These are phyloP conservation scores for Chaetomium cochliodes DNA, from an alignment of 495 filamentous ascomycete genomes.

Conservation along the genomic window DNA sequence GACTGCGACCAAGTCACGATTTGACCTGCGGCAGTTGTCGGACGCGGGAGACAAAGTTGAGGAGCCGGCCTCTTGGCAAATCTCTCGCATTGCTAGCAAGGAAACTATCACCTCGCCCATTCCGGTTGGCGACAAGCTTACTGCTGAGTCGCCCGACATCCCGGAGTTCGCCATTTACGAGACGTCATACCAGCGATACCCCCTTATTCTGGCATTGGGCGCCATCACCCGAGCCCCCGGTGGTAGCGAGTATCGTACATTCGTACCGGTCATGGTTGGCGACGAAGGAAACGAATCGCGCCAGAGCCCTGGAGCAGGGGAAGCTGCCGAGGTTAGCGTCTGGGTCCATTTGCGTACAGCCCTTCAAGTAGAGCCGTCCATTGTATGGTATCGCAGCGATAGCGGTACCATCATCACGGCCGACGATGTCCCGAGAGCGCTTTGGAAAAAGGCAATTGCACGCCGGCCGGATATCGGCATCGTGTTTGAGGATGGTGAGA, in stretches of 20 bases:
- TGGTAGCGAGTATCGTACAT: constrained; percentile 31
- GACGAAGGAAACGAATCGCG: constrained; percentile 20
- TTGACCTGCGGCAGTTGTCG: constrained; percentile 30
- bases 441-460: constrained; percentile 41
- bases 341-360: constrained; percentile 40
- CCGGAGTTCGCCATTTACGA: constrained; percentile 42
- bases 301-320: constrained; percentile 3
- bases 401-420: constrained; percentile 33
- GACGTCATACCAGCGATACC: constrained; percentile 42
- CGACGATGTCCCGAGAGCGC: constrained; percentile 35
- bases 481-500: constrained; percentile 39
- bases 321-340: constrained; percentile 36
- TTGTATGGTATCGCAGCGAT: constrained; percentile 36
- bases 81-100: constrained; percentile 31
- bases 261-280: constrained; percentile 29
- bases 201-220: constrained; percentile 34
- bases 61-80: constrained; percentile 32
- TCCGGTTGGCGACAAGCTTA: constrained; percentile 33
- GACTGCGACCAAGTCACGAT: constrained; percentile 37
- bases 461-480: constrained; percentile 38
- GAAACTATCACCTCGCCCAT: constrained; percentile 26
- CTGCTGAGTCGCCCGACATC: constrained; percentile 28
- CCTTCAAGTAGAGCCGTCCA: constrained; percentile 29
- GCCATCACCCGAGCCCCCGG: constrained; percentile 38
- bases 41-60: constrained; percentile 22